Evolutionary conservation across 2,329 filamentous ascomycete species (phyloP), one percentile per base, ranked within the genome.

Genomic region (Monosporascus sp.): DNA sequence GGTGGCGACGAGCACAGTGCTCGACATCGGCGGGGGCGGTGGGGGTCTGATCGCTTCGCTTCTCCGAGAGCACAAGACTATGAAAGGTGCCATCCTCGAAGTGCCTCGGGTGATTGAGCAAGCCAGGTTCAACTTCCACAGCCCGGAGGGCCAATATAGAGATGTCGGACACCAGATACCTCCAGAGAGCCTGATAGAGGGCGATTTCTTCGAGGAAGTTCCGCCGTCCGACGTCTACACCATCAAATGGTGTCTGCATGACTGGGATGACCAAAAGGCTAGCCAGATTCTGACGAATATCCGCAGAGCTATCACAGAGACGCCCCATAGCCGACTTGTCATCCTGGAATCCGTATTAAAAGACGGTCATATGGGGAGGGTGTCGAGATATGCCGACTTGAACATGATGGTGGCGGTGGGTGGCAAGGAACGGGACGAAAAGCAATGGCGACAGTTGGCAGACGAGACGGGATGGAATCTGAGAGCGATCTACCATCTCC

Each of bases 241-340:
- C 2, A 67, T 69, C 60, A 75, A 75, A 50, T 75, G 73, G 73
- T 67, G 63, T 48, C 64, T 76, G 14, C 73, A 75, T 50, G 65
- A 75, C 56, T 76, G 73, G 73, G 55, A 58, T 1, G 72, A 75
- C 51, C 57, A 60, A 0, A 54, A 72, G 3, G 65, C 63, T 2
- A 26, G 58, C 2, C 53, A 18, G 11, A 71, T 75, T 47, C 60
- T 62, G 1, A 37, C 15, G 5, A 64, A 58, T n/a, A 61, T 67
- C 37, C 67, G 70, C 3, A 55, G 55, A 11, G 62, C 67, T 7
- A 70, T 75, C 18, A 56, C 58, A 2, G 38, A 31, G 3, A 55
- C 57, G 0, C 56, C 58, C 0, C 53, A 53, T 8, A 64, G 62
- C 40, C 61, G 72, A 2, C 53, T 76, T 8, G 55, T 76, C 2